Percentiles rank a stretch among this genome's conserved stretches.
Conservation (phyloP, 2,329 filamentous ascomycete species). For the Ascochyta lentis region DNA sequence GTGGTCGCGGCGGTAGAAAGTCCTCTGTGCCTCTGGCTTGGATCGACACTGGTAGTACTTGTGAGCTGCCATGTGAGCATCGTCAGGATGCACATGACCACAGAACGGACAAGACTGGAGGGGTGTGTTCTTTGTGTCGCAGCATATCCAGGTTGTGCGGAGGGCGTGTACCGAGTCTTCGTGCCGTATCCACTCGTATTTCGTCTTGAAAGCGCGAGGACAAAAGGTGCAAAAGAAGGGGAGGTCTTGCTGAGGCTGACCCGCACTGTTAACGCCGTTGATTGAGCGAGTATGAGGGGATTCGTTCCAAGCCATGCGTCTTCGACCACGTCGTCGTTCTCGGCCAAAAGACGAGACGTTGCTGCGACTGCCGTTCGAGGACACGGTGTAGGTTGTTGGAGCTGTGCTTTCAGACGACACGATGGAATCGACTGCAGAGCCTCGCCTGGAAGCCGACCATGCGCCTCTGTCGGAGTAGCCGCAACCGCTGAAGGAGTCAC, state of each 20-base stretch:
- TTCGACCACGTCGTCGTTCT: slow-evolving; percentile 42
- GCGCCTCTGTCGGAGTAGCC: slow-evolving; percentile 30
- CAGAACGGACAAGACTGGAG: slow-evolving; percentile 44
- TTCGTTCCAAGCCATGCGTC: slow-evolving; percentile 45
- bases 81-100: slow-evolving; percentile 40
- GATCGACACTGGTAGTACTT: slow-evolving; percentile 45
- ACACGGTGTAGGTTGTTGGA: slow-evolving; percentile 41
- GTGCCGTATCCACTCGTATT: slow-evolving; percentile 48
- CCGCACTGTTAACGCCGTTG: slow-evolving; percentile 41
- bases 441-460: slow-evolving; percentile 33
- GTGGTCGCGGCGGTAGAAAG: slow-evolving; percentile 47
- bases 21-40: slow-evolving; percentile 46
- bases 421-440: slow-evolving; percentile 41
- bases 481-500: slow-evolving; percentile 28
- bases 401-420: slow-evolving; percentile 44
- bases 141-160: slow-evolving; percentile 49
- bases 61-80: slow-evolving; percentile 43
- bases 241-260: slow-evolving; percentile 39
- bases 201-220: slow-evolving; percentile 45
- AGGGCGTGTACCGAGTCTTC: slow-evolving; percentile 48
- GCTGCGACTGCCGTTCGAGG: slow-evolving; percentile 41
- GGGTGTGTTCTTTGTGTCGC: slow-evolving; percentile 33
- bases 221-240: slow-evolving; percentile 49
- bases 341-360: slow-evolving; percentile 46
- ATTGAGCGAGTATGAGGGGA: slow-evolving; percentile 39